phyloP scores from a whole-genome alignment of 371 early-diverging fungal genomes.

The Lichtheimia hyalospora region DNA sequence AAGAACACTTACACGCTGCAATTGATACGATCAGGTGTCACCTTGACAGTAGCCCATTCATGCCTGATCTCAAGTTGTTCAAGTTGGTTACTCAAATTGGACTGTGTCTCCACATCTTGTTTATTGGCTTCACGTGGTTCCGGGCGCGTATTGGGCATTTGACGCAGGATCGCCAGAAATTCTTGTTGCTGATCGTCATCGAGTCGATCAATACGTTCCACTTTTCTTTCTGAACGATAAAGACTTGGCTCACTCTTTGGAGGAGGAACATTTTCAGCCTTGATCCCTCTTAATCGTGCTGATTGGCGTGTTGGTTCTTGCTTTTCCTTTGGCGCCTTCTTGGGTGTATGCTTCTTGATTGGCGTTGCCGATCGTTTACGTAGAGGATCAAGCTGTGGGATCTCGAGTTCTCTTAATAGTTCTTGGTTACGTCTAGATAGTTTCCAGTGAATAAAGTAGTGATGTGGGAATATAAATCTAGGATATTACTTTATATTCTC shows the following conservation, averaged over 20 bases:
- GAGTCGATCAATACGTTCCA: conserved; percentile 23
- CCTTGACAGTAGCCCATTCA: conserved; percentile 56
- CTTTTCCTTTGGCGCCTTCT: conserved; percentile 15
- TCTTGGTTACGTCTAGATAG: conserved; percentile 40
- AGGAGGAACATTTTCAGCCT: conserved; percentile 13
- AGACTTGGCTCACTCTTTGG: not conserved
- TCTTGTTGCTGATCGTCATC: conserved; percentile 23
- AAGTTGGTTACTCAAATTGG: conserved; percentile 15
- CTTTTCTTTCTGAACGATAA: conserved; percentile 9
- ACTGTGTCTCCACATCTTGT: conserved; percentile 13
- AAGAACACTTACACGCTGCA: conserved; percentile 27
- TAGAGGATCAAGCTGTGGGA: conserved; percentile 18
- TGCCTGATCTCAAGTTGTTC: conserved; percentile 34
- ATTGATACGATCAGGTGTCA: conserved; percentile 59
- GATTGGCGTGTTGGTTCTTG: conserved; percentile 32
- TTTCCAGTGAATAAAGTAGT: not conserved
- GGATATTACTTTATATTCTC: conserved; percentile 44
- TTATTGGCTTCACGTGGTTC: conserved; percentile 9
- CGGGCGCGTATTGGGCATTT: conserved; percentile 23
- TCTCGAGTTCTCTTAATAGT: conserved; percentile 29
- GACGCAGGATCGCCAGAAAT: conserved; percentile 21
- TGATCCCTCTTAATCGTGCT: conserved; percentile 42
- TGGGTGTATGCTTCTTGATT: conserved; percentile 18
- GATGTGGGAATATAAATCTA: not conserved
- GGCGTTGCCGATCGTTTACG: conserved; percentile 3